Percentiles rank a stretch among this genome's conserved stretches.
Evolutionary conservation across 176 grass and related monocot species (phyloP).

Genomic region (Pharus latifolius): DNA sequence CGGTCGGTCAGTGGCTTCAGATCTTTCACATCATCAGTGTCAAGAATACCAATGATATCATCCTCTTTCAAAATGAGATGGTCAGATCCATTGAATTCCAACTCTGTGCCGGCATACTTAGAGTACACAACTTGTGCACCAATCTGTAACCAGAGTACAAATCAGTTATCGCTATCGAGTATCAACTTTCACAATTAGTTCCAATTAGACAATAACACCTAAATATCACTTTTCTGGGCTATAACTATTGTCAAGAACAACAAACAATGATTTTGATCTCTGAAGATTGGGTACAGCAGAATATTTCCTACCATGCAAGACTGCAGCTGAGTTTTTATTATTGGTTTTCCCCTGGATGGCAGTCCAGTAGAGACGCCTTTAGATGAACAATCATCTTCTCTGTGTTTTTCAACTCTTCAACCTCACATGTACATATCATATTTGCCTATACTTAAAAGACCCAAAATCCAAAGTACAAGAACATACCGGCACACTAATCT

Average conservation of each 20-base stretch:
- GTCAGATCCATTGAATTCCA: constrained; percentile 59
- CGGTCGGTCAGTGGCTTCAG: constrained; percentile 80
- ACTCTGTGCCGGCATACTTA: constrained; percentile 79
- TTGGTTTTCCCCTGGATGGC: background rate
- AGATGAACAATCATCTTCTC: background rate
- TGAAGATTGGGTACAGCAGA: background rate
- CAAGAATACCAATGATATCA: constrained; percentile 83
- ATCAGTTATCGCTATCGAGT: background rate
- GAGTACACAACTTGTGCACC: constrained; percentile 74
- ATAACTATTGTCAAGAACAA: constrained; percentile 1
- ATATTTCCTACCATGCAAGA: background rate
- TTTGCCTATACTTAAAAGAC: background rate
- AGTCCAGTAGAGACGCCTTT: background rate
- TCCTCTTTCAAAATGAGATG: constrained; percentile 95
- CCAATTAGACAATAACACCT: background rate
- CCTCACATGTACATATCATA: background rate
- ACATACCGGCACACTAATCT: constrained; percentile 64
- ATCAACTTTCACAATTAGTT: background rate
- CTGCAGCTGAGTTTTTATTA: background rate
- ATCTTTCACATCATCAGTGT: constrained; percentile 78
- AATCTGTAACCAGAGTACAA: constrained; percentile 23
- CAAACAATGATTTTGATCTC: background rate
- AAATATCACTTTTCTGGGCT: background rate
- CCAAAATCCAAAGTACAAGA: background rate
- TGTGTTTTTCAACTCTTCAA: background rate